Evolutionary conservation across 345 rosid genomes (phyloP).

Genomic region (Cardiospermum halicacabum): DNA sequence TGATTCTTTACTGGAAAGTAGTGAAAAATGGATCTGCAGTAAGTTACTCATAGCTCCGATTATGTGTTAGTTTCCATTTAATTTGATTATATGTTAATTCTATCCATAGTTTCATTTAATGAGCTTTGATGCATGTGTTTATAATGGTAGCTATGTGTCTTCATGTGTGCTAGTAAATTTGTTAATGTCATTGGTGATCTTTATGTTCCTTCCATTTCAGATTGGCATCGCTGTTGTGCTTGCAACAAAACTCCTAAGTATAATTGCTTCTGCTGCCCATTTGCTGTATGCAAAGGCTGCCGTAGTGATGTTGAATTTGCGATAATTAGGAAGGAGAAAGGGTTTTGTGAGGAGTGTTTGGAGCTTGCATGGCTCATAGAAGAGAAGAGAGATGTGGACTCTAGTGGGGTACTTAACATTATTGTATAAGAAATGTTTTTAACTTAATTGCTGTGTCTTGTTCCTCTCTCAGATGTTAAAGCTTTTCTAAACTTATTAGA

Average conservation of each 20-base stretch:
- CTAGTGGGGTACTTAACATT: slow-evolving; percentile 27
- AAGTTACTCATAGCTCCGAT: slow-evolving; percentile 12
- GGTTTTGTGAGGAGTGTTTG: slow-evolving; percentile 40
- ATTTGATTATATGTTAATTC: background rate
- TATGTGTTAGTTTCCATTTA: background rate
- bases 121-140: background rate
- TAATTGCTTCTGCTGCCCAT: slow-evolving; percentile 49
- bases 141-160: background rate
- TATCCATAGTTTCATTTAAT: background rate
- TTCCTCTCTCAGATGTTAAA: too few species aligned
- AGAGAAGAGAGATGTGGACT: slow-evolving; percentile 31
- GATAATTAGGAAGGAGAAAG: slow-evolving; percentile 21
- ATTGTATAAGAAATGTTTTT: background rate
- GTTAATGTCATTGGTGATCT: too few species aligned
- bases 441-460: too few species aligned
- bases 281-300: slow-evolving; percentile 43
- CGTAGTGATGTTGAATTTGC: slow-evolving; percentile 27
- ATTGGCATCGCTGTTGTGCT: slow-evolving; percentile 40
- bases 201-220: slow-evolving; percentile 37
- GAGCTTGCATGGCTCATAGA: slow-evolving; percentile 35
- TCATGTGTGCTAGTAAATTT: slow-evolving; percentile 6
- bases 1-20: slow-evolving; percentile 28
- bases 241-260: slow-evolving; percentile 40
- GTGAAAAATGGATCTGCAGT: slow-evolving; percentile 38
- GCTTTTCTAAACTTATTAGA: background rate